Conservation (phyloP, 2,329 filamentous ascomycete genomes). For the Stachybotrys echinatus region DNA sequence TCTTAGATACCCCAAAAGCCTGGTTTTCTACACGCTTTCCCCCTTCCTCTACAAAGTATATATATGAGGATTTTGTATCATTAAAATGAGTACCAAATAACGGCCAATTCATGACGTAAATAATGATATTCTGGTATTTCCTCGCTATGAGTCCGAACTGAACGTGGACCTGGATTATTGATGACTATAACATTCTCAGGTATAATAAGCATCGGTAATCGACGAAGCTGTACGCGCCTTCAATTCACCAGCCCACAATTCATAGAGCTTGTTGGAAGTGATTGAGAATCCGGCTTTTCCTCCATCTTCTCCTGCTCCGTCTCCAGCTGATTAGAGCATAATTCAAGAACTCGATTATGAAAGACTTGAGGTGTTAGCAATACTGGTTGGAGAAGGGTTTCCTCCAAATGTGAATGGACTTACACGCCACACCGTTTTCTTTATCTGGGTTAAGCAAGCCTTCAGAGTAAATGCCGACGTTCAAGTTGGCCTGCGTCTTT, state of each 20-base stretch:
- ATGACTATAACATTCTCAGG: too few species aligned
- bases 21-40: too few species aligned
- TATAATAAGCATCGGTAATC: too few species aligned
- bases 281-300: not conserved
- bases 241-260: not conserved
- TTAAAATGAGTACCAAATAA: too few species aligned
- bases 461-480: slow-evolving; percentile 47
- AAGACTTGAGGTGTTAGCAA: not conserved
- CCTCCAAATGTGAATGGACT: not conserved
- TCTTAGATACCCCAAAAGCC: too few species aligned
- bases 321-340: not conserved
- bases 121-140: too few species aligned
- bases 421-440: slow-evolving; percentile 42
- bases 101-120: too few species aligned
- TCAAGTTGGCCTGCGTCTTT: slow-evolving; percentile 47
- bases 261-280: not conserved
- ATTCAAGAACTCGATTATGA: not conserved
- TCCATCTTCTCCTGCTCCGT: not conserved
- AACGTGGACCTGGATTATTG: too few species aligned
- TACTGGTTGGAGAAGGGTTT: not conserved
- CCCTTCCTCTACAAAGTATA: too few species aligned
- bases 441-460: slow-evolving; percentile 51
- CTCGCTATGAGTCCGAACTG: too few species aligned
- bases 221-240: too few species aligned
- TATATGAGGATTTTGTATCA: too few species aligned